Conservation (phyloP, 2,329 filamentous ascomycete species). For the Talaromyces sp. region DNA sequence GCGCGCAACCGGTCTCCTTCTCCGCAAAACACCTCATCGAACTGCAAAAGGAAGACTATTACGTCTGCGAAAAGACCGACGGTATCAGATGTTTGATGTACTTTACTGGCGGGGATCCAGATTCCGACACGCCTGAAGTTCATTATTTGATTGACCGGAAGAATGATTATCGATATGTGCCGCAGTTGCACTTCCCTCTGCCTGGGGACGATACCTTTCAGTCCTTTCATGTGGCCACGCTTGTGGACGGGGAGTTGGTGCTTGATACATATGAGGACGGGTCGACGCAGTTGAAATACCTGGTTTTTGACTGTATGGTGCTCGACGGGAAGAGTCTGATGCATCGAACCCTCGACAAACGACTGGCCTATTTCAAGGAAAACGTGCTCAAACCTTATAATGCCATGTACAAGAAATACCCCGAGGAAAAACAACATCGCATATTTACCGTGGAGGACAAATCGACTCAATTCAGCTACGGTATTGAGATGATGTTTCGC, state of each 20-base stretch:
- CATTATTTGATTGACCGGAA: constrained; percentile 96
- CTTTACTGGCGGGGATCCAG: constrained; percentile 54
- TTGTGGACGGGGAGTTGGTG: constrained; percentile 91
- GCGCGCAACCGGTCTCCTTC: constrained; percentile 92
- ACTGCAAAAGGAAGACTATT: constrained; percentile 80
- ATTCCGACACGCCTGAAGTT: constrained; percentile 60
- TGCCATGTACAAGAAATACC: constrained; percentile 66
- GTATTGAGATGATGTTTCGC: constrained; percentile 85
- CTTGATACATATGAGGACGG: constrained; percentile 70
- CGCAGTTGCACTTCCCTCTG: constrained; percentile 74
- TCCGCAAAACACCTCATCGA: constrained; percentile 74
- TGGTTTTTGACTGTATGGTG: constrained; percentile 90
- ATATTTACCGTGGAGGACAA: constrained; percentile 84
- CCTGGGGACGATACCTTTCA: constrained; percentile 54
- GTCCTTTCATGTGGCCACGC: constrained; percentile 70
- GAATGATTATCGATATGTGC: constrained; percentile 91
- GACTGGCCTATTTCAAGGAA: constrained; percentile 78
- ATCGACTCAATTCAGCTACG: constrained; percentile 82
- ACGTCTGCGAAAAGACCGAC: constrained; percentile 97
- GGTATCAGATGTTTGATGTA: constrained; percentile 95
- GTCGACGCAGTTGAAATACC: constrained; percentile 66
- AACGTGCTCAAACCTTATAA: constrained; percentile 75
- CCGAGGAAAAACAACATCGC: constrained; percentile 63
- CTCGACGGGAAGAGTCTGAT: constrained; percentile 72
- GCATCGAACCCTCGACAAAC: constrained; percentile 77